These are phyloP conservation scores for Umbilicus rupestris DNA, from an alignment of 164 flowering plant genomes.

Conservation along the genomic window DNA sequence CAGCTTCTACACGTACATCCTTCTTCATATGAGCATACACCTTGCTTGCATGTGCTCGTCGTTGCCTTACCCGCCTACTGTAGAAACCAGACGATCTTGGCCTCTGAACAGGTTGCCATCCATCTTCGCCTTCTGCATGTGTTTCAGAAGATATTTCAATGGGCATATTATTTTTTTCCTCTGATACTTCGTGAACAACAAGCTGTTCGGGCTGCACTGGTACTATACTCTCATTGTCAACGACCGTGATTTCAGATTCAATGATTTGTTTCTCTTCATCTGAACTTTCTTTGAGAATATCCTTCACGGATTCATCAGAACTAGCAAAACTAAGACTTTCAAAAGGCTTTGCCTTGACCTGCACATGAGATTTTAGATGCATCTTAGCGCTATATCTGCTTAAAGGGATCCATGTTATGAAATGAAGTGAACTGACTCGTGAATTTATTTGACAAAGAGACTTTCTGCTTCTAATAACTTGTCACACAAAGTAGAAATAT, in stretches of 20 bases:
- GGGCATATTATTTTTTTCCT: conserved; percentile 16
- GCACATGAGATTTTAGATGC: conserved; percentile 17
- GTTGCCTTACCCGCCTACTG: conserved; percentile 56
- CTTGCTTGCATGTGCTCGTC: conserved; percentile 47
- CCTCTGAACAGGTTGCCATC: conserved; percentile 95
- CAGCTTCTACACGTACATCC: conserved; percentile 36
- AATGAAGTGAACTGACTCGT: not conserved
- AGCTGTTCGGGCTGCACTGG: conserved; percentile 22
- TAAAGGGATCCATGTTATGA: not conserved
- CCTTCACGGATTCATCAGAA: conserved; percentile 44
- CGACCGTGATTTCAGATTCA: conserved; percentile 20
- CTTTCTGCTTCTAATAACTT: not conserved
- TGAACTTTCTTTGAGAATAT: conserved; percentile 21
- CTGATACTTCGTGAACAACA: conserved; percentile 24
- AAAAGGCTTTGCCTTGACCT: conserved; percentile 49
- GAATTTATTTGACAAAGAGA: not conserved
- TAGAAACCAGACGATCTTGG: conserved; percentile 66
- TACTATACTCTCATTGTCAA: conserved; percentile 18
- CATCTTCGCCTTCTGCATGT: conserved; percentile 77
- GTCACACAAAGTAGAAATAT: not conserved
- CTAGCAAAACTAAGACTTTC: conserved; percentile 25
- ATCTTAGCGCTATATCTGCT: not conserved
- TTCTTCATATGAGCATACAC: conserved; percentile 60
- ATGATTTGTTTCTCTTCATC: conserved; percentile 41
- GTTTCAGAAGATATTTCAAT: conserved; percentile 32